phyloP scores from a whole-genome alignment of 139 green algal species.

The Picochlorum sp. region DNA sequence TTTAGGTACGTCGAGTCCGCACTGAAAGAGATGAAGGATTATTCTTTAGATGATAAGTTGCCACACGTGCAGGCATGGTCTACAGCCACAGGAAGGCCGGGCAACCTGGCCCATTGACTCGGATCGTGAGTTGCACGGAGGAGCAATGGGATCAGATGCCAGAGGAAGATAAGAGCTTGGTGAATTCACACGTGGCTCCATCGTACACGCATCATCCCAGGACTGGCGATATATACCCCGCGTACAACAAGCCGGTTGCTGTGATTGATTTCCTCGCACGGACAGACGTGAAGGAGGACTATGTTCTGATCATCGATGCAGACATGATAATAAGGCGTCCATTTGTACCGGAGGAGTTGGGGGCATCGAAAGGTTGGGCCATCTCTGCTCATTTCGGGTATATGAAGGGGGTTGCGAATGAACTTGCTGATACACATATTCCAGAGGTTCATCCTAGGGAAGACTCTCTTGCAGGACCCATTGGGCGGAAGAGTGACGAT shows the following conservation, averaged over 20 bases:
- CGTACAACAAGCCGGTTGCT: slow-evolving; percentile 63
- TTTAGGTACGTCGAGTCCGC: slow-evolving; percentile 36
- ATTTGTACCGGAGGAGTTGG: slow-evolving; percentile 27
- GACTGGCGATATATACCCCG: slow-evolving; percentile 28
- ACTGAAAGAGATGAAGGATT: not conserved
- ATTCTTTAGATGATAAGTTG: not conserved
- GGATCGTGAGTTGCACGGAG: slow-evolving; percentile 66
- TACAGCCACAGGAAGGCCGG: slow-evolving; percentile 39
- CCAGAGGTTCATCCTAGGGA: slow-evolving; percentile 49
- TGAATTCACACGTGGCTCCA: slow-evolving; percentile 57
- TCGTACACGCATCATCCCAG: slow-evolving; percentile 41
- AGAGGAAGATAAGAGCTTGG: slow-evolving; percentile 12
- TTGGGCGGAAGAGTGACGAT: slow-evolving; percentile 33
- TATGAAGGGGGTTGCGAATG: slow-evolving; percentile 40
- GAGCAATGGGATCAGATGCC: slow-evolving; percentile 32
- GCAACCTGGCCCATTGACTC: slow-evolving; percentile 58
- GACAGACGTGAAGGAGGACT: slow-evolving; percentile 43
- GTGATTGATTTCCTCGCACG: slow-evolving; percentile 64
- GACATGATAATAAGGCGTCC: slow-evolving; percentile 54
- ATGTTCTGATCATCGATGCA: slow-evolving; percentile 51
- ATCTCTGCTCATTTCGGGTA: slow-evolving; percentile 32
- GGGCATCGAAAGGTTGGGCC: slow-evolving; percentile 20
- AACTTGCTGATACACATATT: slow-evolving; percentile 38
- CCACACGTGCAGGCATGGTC: slow-evolving; percentile 27
- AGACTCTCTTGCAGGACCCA: slow-evolving; percentile 44